Percentiles rank a stretch among this genome's conserved stretches.
Evolutionary conservation across 176 grass and related monocot species (phyloP).

Genomic region (Guadua angustifolia): DNA sequence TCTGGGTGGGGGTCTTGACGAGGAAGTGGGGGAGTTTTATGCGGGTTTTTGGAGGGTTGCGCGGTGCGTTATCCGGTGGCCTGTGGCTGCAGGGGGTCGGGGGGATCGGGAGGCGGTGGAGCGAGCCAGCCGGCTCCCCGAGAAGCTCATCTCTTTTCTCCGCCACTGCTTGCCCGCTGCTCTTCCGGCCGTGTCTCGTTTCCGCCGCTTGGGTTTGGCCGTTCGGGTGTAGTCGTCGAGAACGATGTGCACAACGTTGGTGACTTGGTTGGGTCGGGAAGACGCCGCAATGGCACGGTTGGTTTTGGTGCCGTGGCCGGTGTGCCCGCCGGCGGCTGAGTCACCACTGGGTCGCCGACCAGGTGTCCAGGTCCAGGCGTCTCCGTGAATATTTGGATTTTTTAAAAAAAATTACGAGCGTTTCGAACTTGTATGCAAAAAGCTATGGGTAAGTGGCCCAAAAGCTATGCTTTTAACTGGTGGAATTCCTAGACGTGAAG

Average conservation of each 20-base stretch:
- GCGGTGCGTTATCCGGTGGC: conserved; percentile 50
- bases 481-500: too few relatives aligned
- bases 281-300: neutral
- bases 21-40: neutral
- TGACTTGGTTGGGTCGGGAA: conserved; percentile 44
- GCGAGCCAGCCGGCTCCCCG: neutral
- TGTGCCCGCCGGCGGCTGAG: too few relatives aligned
- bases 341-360: too few relatives aligned
- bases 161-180: conserved; percentile 37
- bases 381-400: too few relatives aligned
- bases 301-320: too few relatives aligned
- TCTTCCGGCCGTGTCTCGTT: neutral
- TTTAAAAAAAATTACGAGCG: too few relatives aligned
- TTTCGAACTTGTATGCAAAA: too few relatives aligned
- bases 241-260: too few relatives aligned
- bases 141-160: conserved; percentile 52
- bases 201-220: neutral
- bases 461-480: too few relatives aligned
- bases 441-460: too few relatives aligned
- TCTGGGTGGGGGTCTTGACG: conserved; percentile 4
- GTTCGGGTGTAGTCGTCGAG: too few relatives aligned
- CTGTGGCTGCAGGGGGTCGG: conserved; percentile 42
- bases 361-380: too few relatives aligned
- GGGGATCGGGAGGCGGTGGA: conserved; percentile 48
- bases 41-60: conserved; percentile 25